These are phyloP conservation scores for Schizothecium vesticola DNA, from an alignment of 495 filamentous ascomycete genomes.

Conservation along the genomic window DNA sequence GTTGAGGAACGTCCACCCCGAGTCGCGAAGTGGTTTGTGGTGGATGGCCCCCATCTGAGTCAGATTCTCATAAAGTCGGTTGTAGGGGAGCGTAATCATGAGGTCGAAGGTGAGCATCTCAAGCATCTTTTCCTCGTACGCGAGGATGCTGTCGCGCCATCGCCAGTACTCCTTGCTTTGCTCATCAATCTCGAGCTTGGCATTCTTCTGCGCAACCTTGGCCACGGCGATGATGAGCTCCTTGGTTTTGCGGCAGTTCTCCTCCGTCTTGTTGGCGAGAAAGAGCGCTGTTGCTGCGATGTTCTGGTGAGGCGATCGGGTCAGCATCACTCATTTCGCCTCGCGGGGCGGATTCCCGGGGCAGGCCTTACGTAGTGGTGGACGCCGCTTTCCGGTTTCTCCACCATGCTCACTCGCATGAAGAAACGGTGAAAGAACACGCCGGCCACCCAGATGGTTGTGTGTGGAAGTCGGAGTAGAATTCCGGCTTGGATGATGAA, in stretches of 20 bases:
- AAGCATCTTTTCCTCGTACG: conserved; percentile 84
- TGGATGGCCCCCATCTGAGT: conserved; percentile 62
- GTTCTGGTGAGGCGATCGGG: conserved; percentile 36
- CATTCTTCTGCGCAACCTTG: conserved; percentile 89
- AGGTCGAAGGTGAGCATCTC: conserved; percentile 94
- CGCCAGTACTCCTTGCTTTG: conserved; percentile 95
- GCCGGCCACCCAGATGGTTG: conserved; percentile 85
- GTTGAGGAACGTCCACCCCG: conserved; percentile 88
- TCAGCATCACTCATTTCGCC: conserved; percentile 1
- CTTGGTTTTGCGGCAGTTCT: conserved; percentile 88
- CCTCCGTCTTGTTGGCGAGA: conserved; percentile 93
- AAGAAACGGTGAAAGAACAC: conserved; percentile 93
- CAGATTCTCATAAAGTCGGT: conserved; percentile 71
- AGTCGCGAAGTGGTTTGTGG: conserved; percentile 70
- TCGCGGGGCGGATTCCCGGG: neutral
- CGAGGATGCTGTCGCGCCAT: conserved; percentile 89
- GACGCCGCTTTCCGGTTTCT: conserved; percentile 57
- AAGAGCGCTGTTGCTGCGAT: conserved; percentile 87
- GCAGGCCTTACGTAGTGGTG: conserved; percentile 70
- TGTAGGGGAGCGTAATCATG: conserved; percentile 77
- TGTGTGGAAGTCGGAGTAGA: conserved; percentile 83
- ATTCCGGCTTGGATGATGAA: conserved; percentile 95
- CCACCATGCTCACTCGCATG: conserved; percentile 77
- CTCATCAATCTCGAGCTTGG: conserved; percentile 80
- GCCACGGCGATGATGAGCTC: conserved; percentile 89